phyloP scores from a whole-genome alignment of 2,329 filamentous ascomycete species.

The Pseudogymnoascus sp. region DNA sequence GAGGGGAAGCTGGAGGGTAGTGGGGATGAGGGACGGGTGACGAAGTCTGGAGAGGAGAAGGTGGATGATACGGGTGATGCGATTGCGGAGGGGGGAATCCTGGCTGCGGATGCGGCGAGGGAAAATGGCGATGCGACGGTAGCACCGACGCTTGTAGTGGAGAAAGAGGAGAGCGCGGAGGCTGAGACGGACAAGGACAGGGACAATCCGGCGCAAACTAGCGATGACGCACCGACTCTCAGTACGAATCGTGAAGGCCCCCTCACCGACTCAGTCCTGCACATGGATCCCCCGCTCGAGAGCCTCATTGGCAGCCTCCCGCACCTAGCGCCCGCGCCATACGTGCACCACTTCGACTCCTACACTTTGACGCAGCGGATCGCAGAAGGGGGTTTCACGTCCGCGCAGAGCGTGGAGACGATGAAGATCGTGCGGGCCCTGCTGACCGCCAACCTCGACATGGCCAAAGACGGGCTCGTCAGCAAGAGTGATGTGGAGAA shows the following conservation, averaged over 20 bases:
- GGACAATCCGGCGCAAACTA: neutral
- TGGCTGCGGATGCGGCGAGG: conserved; percentile 4
- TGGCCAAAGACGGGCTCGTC: conserved; percentile 73
- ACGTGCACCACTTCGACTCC: conserved; percentile 94
- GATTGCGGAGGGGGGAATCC: conserved; percentile 11
- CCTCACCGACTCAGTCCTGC: conserved; percentile 14
- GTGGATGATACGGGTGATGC: conserved; percentile 17
- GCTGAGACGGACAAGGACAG: conserved; percentile 8
- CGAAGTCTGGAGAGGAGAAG: conserved; percentile 22
- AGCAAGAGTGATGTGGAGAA: conserved; percentile 93
- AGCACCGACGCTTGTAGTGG: neutral
- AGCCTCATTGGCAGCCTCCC: conserved; percentile 42
- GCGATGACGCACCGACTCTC: conserved; percentile 22
- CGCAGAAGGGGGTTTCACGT: conserved; percentile 60
- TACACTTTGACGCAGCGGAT: conserved; percentile 82
- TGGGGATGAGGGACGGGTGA: neutral
- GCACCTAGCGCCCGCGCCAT: conserved; percentile 65
- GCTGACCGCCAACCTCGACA: conserved; percentile 69
- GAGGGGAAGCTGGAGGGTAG: conserved; percentile 12
- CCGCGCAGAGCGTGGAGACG: conserved; percentile 67
- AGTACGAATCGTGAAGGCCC: conserved; percentile 16
- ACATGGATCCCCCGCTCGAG: conserved; percentile 38
- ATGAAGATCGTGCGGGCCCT: conserved; percentile 88
- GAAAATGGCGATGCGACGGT: conserved; percentile 6
- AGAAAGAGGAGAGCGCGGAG: conserved; percentile 9